Percentiles rank a stretch among this genome's conserved stretches.
These are phyloP conservation scores for Sordaria brevicollis DNA, from an alignment of 495 filamentous ascomycete genomes.

Conservation along the genomic window DNA sequence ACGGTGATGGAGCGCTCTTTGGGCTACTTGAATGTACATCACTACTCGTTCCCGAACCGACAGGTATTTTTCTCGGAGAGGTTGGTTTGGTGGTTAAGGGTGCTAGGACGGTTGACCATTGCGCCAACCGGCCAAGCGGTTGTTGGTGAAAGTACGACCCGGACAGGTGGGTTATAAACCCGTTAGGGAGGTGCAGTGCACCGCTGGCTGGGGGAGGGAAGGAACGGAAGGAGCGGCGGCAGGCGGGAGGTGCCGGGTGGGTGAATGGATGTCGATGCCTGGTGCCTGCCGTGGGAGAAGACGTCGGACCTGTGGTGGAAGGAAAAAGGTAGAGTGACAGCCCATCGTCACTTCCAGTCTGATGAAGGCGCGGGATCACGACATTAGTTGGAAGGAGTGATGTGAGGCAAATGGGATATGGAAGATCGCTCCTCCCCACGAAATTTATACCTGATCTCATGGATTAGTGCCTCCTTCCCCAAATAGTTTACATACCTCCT, in stretches of 20 bases:
- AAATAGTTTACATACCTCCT: neutral
- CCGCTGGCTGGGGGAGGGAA: too few species aligned
- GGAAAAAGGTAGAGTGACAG: too few species aligned
- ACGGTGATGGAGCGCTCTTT: neutral
- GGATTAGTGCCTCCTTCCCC: too few species aligned
- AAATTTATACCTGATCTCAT: too few species aligned
- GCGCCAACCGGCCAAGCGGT: neutral
- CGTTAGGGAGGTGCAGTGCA: too few species aligned
- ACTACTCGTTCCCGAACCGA: neutral
- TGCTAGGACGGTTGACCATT: neutral
- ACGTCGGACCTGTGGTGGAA: neutral
- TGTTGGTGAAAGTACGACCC: neutral
- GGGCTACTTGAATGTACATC: neutral
- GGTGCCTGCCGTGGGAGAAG: neutral
- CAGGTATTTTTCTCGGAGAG: neutral
- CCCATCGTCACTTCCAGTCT: too few species aligned
- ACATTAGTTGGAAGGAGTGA: neutral
- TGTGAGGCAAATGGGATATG: neutral
- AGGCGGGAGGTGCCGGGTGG: neutral
- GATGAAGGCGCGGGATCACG: too few species aligned
- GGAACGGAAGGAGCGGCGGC: neutral
- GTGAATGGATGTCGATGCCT: too few species aligned
- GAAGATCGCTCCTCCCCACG: neutral
- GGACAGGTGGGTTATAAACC: neutral
- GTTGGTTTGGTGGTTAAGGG: neutral